A percentile compares a stretch with the other conserved stretches of the same genome.
phyloP scores from a whole-genome alignment of 2,329 filamentous ascomycete genomes.

The Seiridium cupressi region DNA sequence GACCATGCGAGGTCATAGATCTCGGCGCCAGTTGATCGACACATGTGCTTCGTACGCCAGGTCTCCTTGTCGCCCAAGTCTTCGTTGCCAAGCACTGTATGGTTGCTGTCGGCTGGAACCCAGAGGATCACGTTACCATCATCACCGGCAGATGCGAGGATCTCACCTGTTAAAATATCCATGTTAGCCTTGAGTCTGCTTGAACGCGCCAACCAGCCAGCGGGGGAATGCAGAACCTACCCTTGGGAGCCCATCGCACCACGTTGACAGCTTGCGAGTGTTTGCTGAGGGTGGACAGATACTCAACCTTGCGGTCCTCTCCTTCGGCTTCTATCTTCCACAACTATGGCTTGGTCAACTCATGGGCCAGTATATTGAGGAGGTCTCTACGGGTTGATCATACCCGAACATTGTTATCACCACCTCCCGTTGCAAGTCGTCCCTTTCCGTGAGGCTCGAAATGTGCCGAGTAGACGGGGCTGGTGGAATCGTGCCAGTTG shows the following conservation, averaged over 20 bases:
- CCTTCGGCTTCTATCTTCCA: slow-evolving; percentile 88
- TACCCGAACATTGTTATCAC: slow-evolving; percentile 93
- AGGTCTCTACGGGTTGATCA: slow-evolving; percentile 32
- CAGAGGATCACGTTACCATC: slow-evolving; percentile 96
- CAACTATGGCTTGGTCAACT: slow-evolving; percentile 34
- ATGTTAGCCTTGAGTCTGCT: not conserved
- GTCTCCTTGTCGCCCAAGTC: slow-evolving; percentile 90
- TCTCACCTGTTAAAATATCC: slow-evolving; percentile 63
- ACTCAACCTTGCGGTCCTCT: slow-evolving; percentile 85
- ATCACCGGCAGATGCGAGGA: slow-evolving; percentile 91
- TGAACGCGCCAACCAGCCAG: not conserved
- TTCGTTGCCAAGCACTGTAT: slow-evolving; percentile 75
- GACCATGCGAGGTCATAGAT: slow-evolving; percentile 99
- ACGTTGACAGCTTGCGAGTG: slow-evolving; percentile 98
- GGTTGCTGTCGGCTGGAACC: slow-evolving; percentile 80
- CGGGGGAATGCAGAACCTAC: slow-evolving; percentile 44
- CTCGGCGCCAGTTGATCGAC: slow-evolving; percentile 87
- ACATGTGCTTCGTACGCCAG: slow-evolving; percentile 98
- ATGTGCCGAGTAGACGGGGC: slow-evolving; percentile 94
- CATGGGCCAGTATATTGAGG: too few species aligned
- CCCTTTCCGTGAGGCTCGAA: slow-evolving; percentile 93
- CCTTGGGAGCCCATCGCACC: slow-evolving; percentile 91
- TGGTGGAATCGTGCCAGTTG: slow-evolving; percentile 97
- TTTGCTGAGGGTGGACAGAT: slow-evolving; percentile 86
- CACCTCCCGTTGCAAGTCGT: slow-evolving; percentile 87